Base-by-base conservation (phyloP, 2,329 filamentous ascomycete species). In the Epicoccum nigrum region DNA sequence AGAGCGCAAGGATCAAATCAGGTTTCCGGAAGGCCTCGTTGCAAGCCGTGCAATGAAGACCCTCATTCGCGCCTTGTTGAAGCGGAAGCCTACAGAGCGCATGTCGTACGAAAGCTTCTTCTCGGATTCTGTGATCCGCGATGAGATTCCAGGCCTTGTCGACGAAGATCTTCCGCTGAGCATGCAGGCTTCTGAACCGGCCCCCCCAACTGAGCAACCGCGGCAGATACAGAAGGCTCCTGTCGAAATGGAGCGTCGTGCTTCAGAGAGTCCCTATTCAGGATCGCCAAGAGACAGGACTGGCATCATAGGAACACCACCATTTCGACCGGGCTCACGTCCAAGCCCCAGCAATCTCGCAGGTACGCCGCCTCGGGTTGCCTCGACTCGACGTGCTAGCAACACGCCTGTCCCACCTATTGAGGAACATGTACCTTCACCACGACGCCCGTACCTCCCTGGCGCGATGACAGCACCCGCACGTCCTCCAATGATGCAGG, bases 21-120 rank as follows among this genome's bases (percentile, higher is more conserved):
- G 83, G 58, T 97, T 97, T 62, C 85, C 88, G 0, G 84, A 85
- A 62, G 89, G 92, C 41, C 83, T 85, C 25, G 78, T 83, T 40
- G 84, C 90, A 53, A 93, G 85, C 59, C 76, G 86, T 39, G 87
- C 89, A 8, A 85, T 97, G 76, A 96, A 96, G 73, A 80, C 82
- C 17, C 77, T 97, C 15, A 92, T 97, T 52, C 85, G 90, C 34
- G 82, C 82, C 31, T 80, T 99, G 13, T 77, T 99, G 57, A 97
- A 93, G 77, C 86, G 90, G 51, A 93, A 87, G 53, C 91, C 94
- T 0, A 85, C 90, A 4, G 90, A 96, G 71, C 83, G 94, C 51
- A 83, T 96, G 71, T 89, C 85, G 48, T 97, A 97, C 63, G 86
- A 90, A 43, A 85, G 88, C 57, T 94, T 97, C 70, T 97, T 97